These are phyloP conservation scores for Cardamine chenopodiifolia DNA, from an alignment of 345 rosid species.

Conservation along the genomic window DNA sequence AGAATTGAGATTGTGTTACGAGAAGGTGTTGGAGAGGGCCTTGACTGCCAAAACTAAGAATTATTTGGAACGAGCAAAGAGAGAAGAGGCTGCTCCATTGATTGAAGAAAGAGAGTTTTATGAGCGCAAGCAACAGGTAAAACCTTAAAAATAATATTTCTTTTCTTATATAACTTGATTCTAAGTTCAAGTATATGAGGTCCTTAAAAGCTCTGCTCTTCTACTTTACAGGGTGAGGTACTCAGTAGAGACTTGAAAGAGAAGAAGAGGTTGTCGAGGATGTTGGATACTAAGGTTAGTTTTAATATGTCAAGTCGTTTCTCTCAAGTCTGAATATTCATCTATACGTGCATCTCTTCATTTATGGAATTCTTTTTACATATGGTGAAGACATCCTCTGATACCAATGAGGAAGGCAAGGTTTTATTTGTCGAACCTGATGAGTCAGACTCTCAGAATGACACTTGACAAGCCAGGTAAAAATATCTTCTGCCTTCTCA, in stretches of 20 bases:
- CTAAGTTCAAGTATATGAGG: slow-evolving; percentile 5
- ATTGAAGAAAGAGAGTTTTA: slow-evolving; percentile 83
- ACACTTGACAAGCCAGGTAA: too few species aligned
- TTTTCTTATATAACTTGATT: not conserved
- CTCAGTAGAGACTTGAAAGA: slow-evolving; percentile 85
- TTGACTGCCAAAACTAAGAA: slow-evolving; percentile 93
- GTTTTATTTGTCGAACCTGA: too few species aligned
- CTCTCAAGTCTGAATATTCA: too few species aligned
- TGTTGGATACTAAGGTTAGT: slow-evolving; percentile 80
- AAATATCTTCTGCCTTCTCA: too few species aligned
- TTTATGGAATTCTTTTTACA: too few species aligned
- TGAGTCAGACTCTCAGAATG: too few species aligned
- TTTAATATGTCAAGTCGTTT: too few species aligned
- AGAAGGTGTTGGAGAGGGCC: slow-evolving; percentile 84
- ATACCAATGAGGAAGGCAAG: too few species aligned
- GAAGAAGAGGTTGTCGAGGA: slow-evolving; percentile 74
- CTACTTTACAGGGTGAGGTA: slow-evolving; percentile 73
- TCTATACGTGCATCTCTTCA: too few species aligned
- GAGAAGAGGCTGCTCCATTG: slow-evolving; percentile 95
- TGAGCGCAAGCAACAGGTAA: slow-evolving; percentile 90
- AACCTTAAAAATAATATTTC: not conserved
- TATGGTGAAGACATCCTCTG: too few species aligned
- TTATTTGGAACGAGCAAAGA: slow-evolving; percentile 92
- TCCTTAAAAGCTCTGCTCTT: slow-evolving; percentile 4
- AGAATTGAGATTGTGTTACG: not conserved